Conservation (phyloP, 225 moss, liverwort and hornwort species). For the Climacium dendroides region DNA sequence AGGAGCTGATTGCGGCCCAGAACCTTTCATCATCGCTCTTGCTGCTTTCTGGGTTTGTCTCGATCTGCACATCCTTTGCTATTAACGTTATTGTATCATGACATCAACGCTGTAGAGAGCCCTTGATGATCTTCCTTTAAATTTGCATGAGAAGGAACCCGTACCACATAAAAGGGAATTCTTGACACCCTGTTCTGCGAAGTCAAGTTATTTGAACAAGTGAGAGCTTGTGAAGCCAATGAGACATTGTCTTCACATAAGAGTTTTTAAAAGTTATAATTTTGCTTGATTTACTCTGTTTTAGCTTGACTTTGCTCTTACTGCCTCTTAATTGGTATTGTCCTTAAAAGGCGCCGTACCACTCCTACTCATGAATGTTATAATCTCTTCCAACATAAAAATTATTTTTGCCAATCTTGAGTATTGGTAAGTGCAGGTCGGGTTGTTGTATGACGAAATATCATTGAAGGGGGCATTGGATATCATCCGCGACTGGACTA, state of each 20-base stretch:
- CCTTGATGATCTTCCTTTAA: neutral
- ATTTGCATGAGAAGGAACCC: neutral
- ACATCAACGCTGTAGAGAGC: neutral
- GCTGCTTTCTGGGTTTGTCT: slow-evolving; percentile 74
- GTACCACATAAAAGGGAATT: neutral
- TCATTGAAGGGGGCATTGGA: slow-evolving; percentile 55
- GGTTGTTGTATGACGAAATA: slow-evolving; percentile 67
- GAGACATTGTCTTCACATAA: neutral
- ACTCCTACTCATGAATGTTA: neutral
- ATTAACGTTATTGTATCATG: neutral
- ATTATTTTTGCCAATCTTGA: neutral
- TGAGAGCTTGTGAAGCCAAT: neutral
- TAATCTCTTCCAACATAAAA: neutral
- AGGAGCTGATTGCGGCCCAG: slow-evolving; percentile 83
- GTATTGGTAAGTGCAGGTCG: slow-evolving; percentile 29
- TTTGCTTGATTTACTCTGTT: neutral
- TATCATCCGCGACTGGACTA: slow-evolving; percentile 70
- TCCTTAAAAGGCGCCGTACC: neutral
- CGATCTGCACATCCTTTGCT: neutral
- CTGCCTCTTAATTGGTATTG: neutral
- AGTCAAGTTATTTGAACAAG: neutral
- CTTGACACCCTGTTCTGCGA: neutral
- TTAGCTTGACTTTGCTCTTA: too few relatives aligned
- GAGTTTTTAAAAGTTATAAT: neutral
- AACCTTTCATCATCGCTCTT: slow-evolving; percentile 54